Evolutionary conservation across 1,284 basidiomycete species (phyloP), one percentile per base, ranked within the genome.

Genomic region (Cryptococcus wingfieldii): DNA sequence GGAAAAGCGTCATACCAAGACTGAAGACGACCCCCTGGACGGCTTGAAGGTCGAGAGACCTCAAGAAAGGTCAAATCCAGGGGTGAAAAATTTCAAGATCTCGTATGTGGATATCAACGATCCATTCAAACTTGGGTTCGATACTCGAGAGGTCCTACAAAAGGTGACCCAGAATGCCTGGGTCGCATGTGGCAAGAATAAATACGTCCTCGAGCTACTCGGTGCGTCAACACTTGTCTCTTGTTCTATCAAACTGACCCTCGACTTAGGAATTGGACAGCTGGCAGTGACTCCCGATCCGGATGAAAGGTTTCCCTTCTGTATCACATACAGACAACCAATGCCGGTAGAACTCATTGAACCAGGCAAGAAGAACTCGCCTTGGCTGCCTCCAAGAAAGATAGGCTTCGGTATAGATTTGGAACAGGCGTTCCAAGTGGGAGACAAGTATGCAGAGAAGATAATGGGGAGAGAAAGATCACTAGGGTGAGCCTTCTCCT

Each of bases 181-280:
- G 75, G 74, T 96, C 4, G 84, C 85, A 9, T 92, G 89, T 64
- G 90, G 92, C 0, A 79, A 80, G 3, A 81, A 85, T 23, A 74
- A 83, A 7, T 90, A 88, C 70, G 82, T 96, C 9, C 79, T 98
- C 1, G 88, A 93, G 62, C 84, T 89, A 56, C 74, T 93, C 18
- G 85, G 84, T 64, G 18, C 27, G 65, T 55, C 10, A n/a, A 37
- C 27, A 14, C 16, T 28, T 19, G 12, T 25, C 45, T 27, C 19
- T 46, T 46, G 27, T n/a, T 23, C 31, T 19, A 23, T 27, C 9
- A 10, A 2, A 10, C 12, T 31, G 23, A 25, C 12, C 3, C 4
- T 18, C 23, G 19, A 28, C 27, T 47, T 12, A 47, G 37, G 47
- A 14, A 19, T 14, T 19, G 18, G 18, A 16, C 18, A 19, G 14